These are phyloP conservation scores for Rhizopus stolonifer DNA, from an alignment of 371 early-diverging fungal genomes.

Conservation along the genomic window DNA sequence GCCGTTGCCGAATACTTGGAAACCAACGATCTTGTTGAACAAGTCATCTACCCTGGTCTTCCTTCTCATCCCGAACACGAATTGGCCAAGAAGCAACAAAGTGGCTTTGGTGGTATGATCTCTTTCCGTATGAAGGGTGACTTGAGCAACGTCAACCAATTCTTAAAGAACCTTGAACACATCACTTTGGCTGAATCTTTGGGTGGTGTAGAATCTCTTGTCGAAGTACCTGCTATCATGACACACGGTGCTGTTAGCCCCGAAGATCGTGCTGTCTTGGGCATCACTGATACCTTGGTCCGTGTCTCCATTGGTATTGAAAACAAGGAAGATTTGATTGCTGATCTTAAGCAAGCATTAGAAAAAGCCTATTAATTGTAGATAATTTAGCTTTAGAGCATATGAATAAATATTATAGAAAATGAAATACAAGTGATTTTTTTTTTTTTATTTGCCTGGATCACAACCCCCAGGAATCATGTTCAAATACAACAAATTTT, in stretches of 20 bases:
- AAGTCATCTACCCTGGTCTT: slow-evolving; percentile 87
- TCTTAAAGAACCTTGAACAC: slow-evolving; percentile 65
- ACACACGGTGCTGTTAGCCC: slow-evolving; percentile 82
- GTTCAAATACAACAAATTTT: too few species aligned
- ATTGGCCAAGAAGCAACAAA: slow-evolving; percentile 75
- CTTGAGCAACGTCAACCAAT: slow-evolving; percentile 66
- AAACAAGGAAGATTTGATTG: slow-evolving; percentile 76
- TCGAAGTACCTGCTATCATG: slow-evolving; percentile 85
- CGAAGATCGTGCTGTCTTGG: slow-evolving; percentile 72
- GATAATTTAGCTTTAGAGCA: not conserved
- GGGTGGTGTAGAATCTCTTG: slow-evolving; percentile 85
- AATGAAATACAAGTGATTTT: too few species aligned
- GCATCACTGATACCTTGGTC: slow-evolving; percentile 82
- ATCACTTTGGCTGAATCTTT: slow-evolving; percentile 86
- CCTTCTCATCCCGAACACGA: slow-evolving; percentile 81
- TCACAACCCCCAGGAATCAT: too few species aligned
- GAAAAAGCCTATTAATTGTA: slow-evolving; percentile 38
- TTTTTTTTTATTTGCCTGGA: too few species aligned
- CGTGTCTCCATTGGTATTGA: slow-evolving; percentile 85
- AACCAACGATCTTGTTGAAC: slow-evolving; percentile 58
- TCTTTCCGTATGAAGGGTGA: slow-evolving; percentile 79
- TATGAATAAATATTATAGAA: too few species aligned
- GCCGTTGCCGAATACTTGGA: slow-evolving; percentile 74
- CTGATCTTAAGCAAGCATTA: slow-evolving; percentile 63
- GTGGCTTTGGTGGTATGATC: slow-evolving; percentile 88